Evolutionary conservation across 1,139 yeast species (phyloP).

Genomic region (Saccharomyces hybrid): DNA sequence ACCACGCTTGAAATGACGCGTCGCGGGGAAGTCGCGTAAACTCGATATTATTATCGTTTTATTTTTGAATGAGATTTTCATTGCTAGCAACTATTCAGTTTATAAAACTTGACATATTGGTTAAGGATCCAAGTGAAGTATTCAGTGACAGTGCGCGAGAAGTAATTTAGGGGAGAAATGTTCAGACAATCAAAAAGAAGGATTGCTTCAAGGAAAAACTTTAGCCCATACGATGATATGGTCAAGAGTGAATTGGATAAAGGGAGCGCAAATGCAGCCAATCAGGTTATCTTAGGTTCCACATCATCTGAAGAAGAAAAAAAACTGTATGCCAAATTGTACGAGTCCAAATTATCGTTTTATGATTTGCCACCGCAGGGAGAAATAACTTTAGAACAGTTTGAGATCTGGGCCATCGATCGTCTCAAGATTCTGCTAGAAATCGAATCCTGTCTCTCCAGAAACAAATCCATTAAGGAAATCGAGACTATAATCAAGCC

Average conservation of each 20-base stretch:
- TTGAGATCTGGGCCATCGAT: constrained; percentile 94
- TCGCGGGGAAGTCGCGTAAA: background rate
- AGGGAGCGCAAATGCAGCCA: constrained; percentile 2
- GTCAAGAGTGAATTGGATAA: constrained; percentile 5
- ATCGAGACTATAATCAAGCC: constrained; percentile 61
- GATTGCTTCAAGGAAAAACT: constrained; percentile 67
- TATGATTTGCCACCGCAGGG: constrained; percentile 70
- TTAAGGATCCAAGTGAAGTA: background rate
- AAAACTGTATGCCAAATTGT: constrained; percentile 26
- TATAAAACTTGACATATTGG: background rate
- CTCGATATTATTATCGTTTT: background rate
- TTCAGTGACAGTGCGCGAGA: background rate
- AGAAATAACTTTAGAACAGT: constrained; percentile 85
- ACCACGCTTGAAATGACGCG: background rate
- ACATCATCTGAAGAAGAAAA: constrained; percentile 23
- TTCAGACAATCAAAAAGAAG: constrained; percentile 70
- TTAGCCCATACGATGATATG: constrained; percentile 34
- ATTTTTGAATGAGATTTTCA: background rate
- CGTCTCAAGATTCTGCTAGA: constrained; percentile 76
- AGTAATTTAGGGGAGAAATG: constrained; percentile 35
- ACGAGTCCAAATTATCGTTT: constrained; percentile 36
- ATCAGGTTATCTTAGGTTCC: constrained; percentile 12
- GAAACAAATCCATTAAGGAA: constrained; percentile 60
- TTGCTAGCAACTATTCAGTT: background rate
- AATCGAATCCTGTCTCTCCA: constrained; percentile 65